Base-by-base conservation (phyloP, 306 rosid species). In the Herpetospermum pedunculosum region DNA sequence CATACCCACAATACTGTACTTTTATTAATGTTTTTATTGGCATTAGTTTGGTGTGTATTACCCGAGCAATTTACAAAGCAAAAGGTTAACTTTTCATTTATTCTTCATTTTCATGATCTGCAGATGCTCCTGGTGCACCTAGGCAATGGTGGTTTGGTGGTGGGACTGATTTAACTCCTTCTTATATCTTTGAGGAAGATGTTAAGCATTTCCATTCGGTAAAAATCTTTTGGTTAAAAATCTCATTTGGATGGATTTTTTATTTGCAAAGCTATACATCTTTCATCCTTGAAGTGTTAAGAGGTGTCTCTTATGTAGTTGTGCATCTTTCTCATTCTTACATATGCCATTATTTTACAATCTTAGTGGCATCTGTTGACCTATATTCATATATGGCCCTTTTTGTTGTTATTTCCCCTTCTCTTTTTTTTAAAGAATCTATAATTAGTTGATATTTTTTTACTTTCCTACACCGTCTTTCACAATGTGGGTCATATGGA, bases 91-190 rank as follows among this genome's bases (percentile, higher is more conserved):
- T 53, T 25, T 47, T 78, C 77, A 64, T 65, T 37, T 23, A 67
- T 67, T 67, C 34, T 67, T 41, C 35, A 50, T 28, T 76, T 47
- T 76, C 74, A 49, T 54, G 54, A 84, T 80, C 32, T 75, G 79
- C 88, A 94, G 99, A 94, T 81, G 79, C 77, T 74, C 92, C 96
- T 38, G 97, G 98, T 79, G 97, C 99, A 48, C 99, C 99, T 11
- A 88, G 90, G 83, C 97, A 89, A 58, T 94, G 99, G 99, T 94
- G 97, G 99, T 94, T 94, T 60, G 99, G 99, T 26, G 99, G 99
- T 40, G 99, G 99, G 74, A 94, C 99, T 11, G 99, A 94, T 83
- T 85, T 94, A 77, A 94, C 97, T 23, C 99, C 97, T 71, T 92
- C 99, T 73, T 94, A 94, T 81, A 86, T 89, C 74, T 94, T 91